A percentile compares a stretch with the other conserved stretches of the same genome.
Conservation (phyloP, 2,329 filamentous ascomycete genomes). For the Aspergillus persii region DNA sequence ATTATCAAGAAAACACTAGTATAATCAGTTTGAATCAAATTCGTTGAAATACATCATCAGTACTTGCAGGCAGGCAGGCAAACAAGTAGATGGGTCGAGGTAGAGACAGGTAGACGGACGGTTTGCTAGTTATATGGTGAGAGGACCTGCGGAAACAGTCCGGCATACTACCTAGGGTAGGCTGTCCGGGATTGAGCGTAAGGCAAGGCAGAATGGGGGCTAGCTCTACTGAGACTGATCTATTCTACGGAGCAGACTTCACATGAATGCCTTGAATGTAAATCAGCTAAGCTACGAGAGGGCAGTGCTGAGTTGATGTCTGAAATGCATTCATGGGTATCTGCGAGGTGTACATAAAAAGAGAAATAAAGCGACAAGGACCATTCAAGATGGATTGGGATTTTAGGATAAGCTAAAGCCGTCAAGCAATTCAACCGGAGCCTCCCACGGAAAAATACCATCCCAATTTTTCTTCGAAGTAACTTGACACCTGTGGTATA, state of each 20-base stretch:
- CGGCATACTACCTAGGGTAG: too few species aligned
- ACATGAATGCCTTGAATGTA: conserved; percentile 26
- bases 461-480: conserved; percentile 1
- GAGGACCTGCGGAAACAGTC: too few species aligned
- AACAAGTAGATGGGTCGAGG: too few species aligned
- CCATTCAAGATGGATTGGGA: conserved; percentile 29
- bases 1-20: too few species aligned
- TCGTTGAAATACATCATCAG: too few species aligned
- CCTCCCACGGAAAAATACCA: conserved; percentile 22
- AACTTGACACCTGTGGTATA: conserved; percentile 14
- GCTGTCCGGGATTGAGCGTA: too few species aligned
- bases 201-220: too few species aligned
- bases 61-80: too few species aligned
- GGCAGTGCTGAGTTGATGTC: conserved; percentile 14
- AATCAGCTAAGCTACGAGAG: conserved; percentile 22
- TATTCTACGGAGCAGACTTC: conserved; percentile 14
- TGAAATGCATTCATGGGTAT: conserved; percentile 43
- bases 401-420: conserved; percentile 32
- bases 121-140: too few species aligned
- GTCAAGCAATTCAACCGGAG: conserved; percentile 26
- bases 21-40: too few species aligned
- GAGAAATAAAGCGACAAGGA: conserved; percentile 9
- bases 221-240: neutral
- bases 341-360: conserved; percentile 36
- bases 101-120: too few species aligned